A percentile compares a stretch with the other conserved stretches of the same genome.
These are phyloP conservation scores for Debaryomycetaceae sp. DNA, from an alignment of 1,139 yeast species.

Conservation along the genomic window DNA sequence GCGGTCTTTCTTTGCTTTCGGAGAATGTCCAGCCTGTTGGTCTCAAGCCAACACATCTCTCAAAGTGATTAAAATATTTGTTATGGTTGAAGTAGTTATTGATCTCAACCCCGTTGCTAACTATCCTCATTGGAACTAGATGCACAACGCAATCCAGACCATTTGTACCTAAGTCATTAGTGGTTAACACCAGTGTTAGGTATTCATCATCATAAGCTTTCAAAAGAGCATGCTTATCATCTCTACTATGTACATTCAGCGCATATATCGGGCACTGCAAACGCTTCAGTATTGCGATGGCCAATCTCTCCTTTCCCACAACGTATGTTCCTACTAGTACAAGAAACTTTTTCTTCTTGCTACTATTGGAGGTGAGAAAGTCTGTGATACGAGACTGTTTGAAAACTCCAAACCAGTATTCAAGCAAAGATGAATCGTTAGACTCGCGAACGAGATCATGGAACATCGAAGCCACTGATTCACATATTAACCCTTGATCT, in stretches of 20 bases:
- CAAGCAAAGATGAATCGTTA: constrained; percentile 19
- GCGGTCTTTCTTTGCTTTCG: constrained; percentile 2
- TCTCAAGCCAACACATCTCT: constrained; percentile 57
- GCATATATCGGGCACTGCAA: constrained; percentile 48
- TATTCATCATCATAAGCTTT: constrained; percentile 30
- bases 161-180: constrained; percentile 27
- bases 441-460: constrained; percentile 23
- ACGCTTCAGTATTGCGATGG: constrained; percentile 60
- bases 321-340: constrained; percentile 86
- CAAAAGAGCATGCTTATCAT: constrained; percentile 43
- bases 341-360: constrained; percentile 41
- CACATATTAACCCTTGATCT: constrained; percentile 65
- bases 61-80: constrained; percentile 43
- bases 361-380: constrained; percentile 21
- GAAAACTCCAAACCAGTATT: constrained; percentile 36
- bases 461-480: constrained; percentile 54
- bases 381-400: constrained; percentile 45
- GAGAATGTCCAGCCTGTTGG: constrained; percentile 89
- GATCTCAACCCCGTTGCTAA: constrained; percentile 33
- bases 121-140: constrained; percentile 59
- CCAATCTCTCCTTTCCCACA: constrained; percentile 87
- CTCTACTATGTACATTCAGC: constrained; percentile 50
- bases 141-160: constrained; percentile 62
- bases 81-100: constrained; percentile 50
- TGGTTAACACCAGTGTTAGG: constrained; percentile 27